These are phyloP conservation scores for Stephania yunnanensis DNA, from an alignment of 164 flowering plant genomes.

Conservation along the genomic window DNA sequence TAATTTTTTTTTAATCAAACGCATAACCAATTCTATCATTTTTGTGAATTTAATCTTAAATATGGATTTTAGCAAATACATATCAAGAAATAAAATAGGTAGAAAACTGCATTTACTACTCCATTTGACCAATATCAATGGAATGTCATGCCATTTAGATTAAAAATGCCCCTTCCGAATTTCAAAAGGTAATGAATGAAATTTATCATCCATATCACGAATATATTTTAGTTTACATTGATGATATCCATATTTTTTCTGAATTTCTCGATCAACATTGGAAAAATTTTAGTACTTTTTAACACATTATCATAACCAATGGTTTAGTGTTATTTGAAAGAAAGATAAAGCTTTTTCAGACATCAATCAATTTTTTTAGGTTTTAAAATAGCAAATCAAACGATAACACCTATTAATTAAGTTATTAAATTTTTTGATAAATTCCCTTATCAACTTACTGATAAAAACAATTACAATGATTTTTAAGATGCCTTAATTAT, in stretches of 20 bases:
- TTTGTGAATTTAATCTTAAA: too few relatives aligned
- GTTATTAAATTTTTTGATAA: too few relatives aligned
- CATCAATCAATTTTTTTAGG: too few relatives aligned
- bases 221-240: not conserved
- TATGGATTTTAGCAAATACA: not conserved
- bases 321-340: too few relatives aligned
- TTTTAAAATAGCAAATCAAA: too few relatives aligned
- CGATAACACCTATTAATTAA: too few relatives aligned
- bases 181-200: not conserved
- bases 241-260: not conserved
- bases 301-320: not conserved
- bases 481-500: too few relatives aligned
- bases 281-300: not conserved
- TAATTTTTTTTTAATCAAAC: too few relatives aligned
- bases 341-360: too few relatives aligned
- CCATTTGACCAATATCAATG: not conserved
- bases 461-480: too few relatives aligned
- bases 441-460: too few relatives aligned
- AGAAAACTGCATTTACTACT: not conserved
- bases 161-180: not conserved
- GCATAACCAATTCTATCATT: not conserved
- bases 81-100: not conserved
- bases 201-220: not conserved
- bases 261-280: not conserved
- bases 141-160: too few relatives aligned